phyloP scores from a whole-genome alignment of 805 yeast genomes.

The Metschnikowia vanudenii region DNA sequence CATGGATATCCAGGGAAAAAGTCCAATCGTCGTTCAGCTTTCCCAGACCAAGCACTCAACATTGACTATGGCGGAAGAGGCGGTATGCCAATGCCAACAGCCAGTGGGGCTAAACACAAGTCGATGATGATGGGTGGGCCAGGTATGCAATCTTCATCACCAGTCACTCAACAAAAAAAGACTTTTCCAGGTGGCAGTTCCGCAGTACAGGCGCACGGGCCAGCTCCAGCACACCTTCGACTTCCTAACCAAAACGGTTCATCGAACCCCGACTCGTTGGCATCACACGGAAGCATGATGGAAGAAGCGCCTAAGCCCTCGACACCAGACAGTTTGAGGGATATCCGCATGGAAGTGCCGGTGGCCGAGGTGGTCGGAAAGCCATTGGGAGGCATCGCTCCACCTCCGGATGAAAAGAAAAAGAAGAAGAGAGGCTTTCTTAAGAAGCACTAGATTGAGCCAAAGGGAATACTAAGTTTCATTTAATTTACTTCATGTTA shows the following conservation, averaged over 20 bases:
- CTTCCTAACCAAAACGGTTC: constrained; percentile 10
- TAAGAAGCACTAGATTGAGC: constrained; percentile 3
- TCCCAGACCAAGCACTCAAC: constrained; percentile 32
- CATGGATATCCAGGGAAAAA: constrained; percentile 24
- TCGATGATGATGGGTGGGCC: constrained; percentile 17
- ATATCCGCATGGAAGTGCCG: constrained; percentile 21
- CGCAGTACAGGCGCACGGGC: not conserved
- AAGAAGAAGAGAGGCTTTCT: constrained; percentile 34
- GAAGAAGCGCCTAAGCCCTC: constrained; percentile 27
- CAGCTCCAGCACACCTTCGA: constrained; percentile 9
- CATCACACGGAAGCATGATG: constrained; percentile 23
- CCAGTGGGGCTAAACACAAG: constrained; percentile 18
- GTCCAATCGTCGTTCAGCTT: constrained; percentile 36
- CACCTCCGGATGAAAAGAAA: constrained; percentile 22
- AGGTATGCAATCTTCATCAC: constrained; percentile 19
- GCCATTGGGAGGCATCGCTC: constrained; percentile 32
- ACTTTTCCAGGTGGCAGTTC: constrained; percentile 7
- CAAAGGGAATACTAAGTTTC: not conserved
- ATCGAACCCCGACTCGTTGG: constrained; percentile 21
- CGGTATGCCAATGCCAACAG: constrained; percentile 42
- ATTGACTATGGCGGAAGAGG: constrained; percentile 47
- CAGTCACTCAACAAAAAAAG: constrained; percentile 19
- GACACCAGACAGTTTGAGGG: constrained; percentile 20
- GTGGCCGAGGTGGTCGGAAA: constrained; percentile 22
- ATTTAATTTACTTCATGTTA: not conserved